A percentile compares a stretch with the other conserved stretches of the same genome.
phyloP scores from a whole-genome alignment of 495 filamentous ascomycete genomes.

The Penicillium fimorum region DNA sequence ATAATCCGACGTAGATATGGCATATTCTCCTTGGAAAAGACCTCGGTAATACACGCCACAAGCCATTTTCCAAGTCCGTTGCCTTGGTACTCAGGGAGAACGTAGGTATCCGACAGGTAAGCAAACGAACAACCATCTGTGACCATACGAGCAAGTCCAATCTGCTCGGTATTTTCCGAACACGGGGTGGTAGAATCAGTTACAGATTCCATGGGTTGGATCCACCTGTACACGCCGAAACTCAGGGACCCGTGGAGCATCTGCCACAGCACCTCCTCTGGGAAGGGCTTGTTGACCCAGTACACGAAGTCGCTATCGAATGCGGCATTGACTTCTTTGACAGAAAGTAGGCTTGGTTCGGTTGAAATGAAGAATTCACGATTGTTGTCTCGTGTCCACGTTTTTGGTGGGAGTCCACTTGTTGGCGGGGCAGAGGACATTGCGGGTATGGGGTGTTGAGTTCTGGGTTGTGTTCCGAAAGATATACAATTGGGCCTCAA shows the following conservation, averaged over 20 bases:
- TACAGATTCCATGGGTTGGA: constrained; percentile 1
- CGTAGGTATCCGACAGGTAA: constrained; percentile 73
- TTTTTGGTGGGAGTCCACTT: constrained; percentile 16
- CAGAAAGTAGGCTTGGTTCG: constrained; percentile 46
- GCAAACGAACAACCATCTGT: constrained; percentile 66
- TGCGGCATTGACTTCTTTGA: constrained; percentile 51
- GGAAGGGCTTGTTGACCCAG: constrained; percentile 47
- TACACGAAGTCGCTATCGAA: constrained; percentile 52
- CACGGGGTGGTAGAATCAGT: constrained; percentile 1
- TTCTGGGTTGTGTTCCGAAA: background rate
- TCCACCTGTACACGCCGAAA: constrained; percentile 50
- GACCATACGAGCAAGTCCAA: constrained; percentile 63
- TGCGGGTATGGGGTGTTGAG: background rate
- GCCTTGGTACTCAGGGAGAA: constrained; percentile 56
- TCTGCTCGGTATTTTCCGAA: constrained; percentile 30
- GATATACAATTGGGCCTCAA: background rate
- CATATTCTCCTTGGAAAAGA: constrained; percentile 46
- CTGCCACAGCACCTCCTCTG: constrained; percentile 40
- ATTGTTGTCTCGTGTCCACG: constrained; percentile 22
- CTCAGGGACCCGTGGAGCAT: constrained; percentile 53
- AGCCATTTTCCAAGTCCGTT: constrained; percentile 63
- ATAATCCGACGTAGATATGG: constrained; percentile 54
- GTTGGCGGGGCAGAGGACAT: constrained; percentile 26
- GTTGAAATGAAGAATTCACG: constrained; percentile 51
- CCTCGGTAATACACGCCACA: constrained; percentile 55